A percentile compares a stretch with the other conserved stretches of the same genome.
Evolutionary conservation across 176 grass and related monocot genomes (phyloP).

Genomic region (Tillandsia fasciculata): DNA sequence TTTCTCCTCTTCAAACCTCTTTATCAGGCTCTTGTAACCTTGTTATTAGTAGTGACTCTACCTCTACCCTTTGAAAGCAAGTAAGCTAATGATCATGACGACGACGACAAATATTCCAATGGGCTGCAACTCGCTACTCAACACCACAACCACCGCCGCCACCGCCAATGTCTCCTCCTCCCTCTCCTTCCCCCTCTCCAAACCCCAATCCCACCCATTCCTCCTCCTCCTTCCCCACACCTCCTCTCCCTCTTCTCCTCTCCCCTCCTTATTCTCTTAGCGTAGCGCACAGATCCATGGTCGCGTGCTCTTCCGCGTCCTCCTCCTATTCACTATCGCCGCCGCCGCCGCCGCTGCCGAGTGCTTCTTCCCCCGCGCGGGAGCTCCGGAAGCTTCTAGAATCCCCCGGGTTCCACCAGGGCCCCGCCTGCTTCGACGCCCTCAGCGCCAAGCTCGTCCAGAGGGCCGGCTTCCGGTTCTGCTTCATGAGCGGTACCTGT

Average conservation of each 20-base stretch:
- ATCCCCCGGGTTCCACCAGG: constrained; percentile 52
- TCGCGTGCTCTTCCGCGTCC: not conserved
- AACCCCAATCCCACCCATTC: not conserved
- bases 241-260: not conserved
- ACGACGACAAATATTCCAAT: no score
- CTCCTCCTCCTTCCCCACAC: not conserved
- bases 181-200: not conserved
- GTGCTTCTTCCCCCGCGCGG: constrained; percentile 6
- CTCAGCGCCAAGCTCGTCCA: constrained; percentile 70
- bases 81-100: no score
- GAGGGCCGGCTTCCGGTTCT: constrained; percentile 62
- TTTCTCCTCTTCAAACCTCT: no score
- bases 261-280: not conserved
- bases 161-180: not conserved
- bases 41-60: no score
- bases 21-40: no score
- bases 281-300: no score
- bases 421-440: constrained; percentile 85
- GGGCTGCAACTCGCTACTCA: no score
- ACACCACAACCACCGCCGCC: not conserved
- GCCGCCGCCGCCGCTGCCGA: not conserved
- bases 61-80: no score
- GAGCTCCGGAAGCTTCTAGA: constrained; percentile 46
- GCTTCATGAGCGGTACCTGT: constrained; percentile 79
- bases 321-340: not conserved